Conservation (phyloP, 176 grass and related monocot species). For the Olyra latifolia region DNA sequence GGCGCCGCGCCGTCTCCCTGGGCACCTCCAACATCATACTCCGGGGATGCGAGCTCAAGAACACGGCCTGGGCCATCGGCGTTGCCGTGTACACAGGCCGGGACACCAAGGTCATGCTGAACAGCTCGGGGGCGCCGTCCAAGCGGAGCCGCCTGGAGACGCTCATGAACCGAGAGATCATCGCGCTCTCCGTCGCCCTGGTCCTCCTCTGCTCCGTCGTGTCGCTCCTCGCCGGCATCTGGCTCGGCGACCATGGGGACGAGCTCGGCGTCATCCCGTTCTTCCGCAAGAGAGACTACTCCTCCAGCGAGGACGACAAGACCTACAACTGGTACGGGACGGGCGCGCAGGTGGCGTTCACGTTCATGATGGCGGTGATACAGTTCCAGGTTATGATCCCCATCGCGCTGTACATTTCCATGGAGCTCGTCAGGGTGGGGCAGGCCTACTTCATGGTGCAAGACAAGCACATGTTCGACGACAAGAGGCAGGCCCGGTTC, state of each 20-base stretch:
- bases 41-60: conserved; percentile 91
- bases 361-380: conserved; percentile 79
- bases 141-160: conserved; percentile 90
- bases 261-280: conserved; percentile 55
- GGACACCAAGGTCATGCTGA: conserved; percentile 97
- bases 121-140: conserved; percentile 83
- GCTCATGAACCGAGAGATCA: conserved; percentile 78
- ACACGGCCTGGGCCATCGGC: conserved; percentile 73
- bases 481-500: conserved; percentile 52
- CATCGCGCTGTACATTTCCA: conserved; percentile 89
- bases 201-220: conserved; percentile 52
- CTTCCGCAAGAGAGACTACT: conserved; percentile 63
- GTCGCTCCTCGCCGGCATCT: conserved; percentile 60
- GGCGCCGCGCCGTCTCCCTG: conserved; percentile 57
- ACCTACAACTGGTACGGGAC: conserved; percentile 79
- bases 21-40: conserved; percentile 84
- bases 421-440: conserved; percentile 79
- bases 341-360: conserved; percentile 63
- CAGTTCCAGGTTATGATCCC: conserved; percentile 90
- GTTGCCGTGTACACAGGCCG: conserved; percentile 83
- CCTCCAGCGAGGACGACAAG: not conserved
- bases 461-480: conserved; percentile 70
- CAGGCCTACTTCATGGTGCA: conserved; percentile 98
- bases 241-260: conserved; percentile 54
- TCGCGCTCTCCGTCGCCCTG: conserved; percentile 51